phyloP scores from a whole-genome alignment of 2,329 filamentous ascomycete genomes.

The Davidsoniella eucalypti region DNA sequence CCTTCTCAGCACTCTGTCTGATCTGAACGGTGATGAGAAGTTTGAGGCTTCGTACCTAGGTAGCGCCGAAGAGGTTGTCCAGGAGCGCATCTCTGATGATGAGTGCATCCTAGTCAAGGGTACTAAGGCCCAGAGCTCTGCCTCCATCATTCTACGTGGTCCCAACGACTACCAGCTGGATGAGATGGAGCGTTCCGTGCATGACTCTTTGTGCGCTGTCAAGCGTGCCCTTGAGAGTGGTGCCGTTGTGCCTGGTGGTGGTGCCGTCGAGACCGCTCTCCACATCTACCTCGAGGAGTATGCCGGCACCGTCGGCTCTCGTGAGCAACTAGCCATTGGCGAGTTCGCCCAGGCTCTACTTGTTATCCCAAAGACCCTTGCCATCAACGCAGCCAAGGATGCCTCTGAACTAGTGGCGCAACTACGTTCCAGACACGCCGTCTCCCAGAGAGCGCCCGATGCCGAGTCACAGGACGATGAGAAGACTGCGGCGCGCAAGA shows the following conservation, averaged over 20 bases:
- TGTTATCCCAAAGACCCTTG: constrained; percentile 87
- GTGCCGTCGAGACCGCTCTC: constrained; percentile 93
- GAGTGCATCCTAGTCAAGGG: constrained; percentile 96
- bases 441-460: constrained; percentile 82
- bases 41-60: constrained; percentile 85
- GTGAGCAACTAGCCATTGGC: constrained; percentile 93
- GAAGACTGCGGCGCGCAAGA: constrained; percentile 79
- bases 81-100: constrained; percentile 96
- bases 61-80: constrained; percentile 85
- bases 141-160: constrained; percentile 88
- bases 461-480: constrained; percentile 73
- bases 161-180: constrained; percentile 93
- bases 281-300: constrained; percentile 99
- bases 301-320: constrained; percentile 87
- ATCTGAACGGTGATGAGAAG: constrained; percentile 92
- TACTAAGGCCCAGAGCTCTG: constrained; percentile 83
- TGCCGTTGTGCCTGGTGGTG: constrained; percentile 89
- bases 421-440: constrained; percentile 80
- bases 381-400: constrained; percentile 94
- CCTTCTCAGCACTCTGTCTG: constrained; percentile 80
- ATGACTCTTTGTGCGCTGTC: constrained; percentile 90
- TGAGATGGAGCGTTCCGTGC: constrained; percentile 97
- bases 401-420: constrained; percentile 89
- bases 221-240: constrained; percentile 95
- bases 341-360: constrained; percentile 94